Evolutionary conservation across 2,329 filamentous ascomycete genomes (phyloP), one percentile per base, ranked within the genome.

Genomic region (Phialophora tarda): DNA sequence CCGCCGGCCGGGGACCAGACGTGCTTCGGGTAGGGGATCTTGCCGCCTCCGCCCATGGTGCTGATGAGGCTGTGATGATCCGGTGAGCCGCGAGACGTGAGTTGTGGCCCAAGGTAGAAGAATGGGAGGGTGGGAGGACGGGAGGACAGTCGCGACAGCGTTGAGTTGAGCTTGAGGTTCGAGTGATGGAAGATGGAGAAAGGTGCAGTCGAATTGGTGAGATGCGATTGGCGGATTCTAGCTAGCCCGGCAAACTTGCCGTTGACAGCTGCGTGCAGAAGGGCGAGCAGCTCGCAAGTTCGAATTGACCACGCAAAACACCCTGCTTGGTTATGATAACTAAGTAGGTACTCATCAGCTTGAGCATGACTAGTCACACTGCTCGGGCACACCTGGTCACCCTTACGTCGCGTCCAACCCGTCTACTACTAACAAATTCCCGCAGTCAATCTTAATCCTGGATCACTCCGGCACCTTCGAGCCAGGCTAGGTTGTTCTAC

Each of bases 1-100:
- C 95, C 95, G 86, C 95, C 95, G 72, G 94, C 85, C 69, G 95
- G 95, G 77, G 95, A 98, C 95, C 95, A 99, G 86, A 99, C 92
- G 85, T 99, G 94, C 86, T 97, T 97, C 24, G 77, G 84, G 74
- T 85, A 91, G 86, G 87, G 86, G 73, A 91, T 85, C 81, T 91
- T 91, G 80, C 87, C 89, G 83, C 93, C 92, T 82, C 91, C 91
- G 83, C 91, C 91, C 89, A 82, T 82, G 69, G 75, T 68, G 60
- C 65, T 47, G 51, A n/a, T 21, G 41, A 51, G 55, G 51, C 54
- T 47, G 54, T 21, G 62, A 17, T 26, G 55, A 30, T 23, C 30
- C 17, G 34, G 17, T 24, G 47, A 54, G 21, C 7, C 38, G 50
- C 51, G 17, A 17, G 56, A 30, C 23, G 26, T 32, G 54, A 24